Base-by-base conservation (phyloP, 1,284 basidiomycete genomes). In the Ustilago bromivora region DNA sequence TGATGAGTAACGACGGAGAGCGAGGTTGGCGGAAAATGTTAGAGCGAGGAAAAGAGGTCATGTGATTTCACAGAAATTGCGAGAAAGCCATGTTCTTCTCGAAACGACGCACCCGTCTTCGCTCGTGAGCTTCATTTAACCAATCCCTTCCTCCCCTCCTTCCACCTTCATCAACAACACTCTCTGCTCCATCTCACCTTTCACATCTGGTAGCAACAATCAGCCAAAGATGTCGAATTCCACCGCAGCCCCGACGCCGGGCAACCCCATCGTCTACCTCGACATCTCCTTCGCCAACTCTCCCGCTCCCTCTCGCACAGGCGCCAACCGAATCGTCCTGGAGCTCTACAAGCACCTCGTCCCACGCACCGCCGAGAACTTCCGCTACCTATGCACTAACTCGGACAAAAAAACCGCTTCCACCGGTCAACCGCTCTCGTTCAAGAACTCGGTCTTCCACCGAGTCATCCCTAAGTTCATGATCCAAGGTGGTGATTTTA, bases 311-410 rank as follows among this genome's bases (percentile, higher is more conserved):
- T 35, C 78, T 15, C 76, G 94, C 87, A 53, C 76, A 11, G 79
- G 79, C 4, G 83, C 80, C 19, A 86, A 87, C 56, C 82, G 87
- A 19, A 81, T 93, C 67, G 89, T 95, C 76, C 93, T 95, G 73
- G 94, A 96, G 86, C 88, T 96, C 11, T 95, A 90, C 88, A 89
- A 87, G 71, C 92, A 92, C 83, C 88, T 88, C 5, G 91, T 91
- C 4, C 95, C 95, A 9, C 92, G 92, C 87, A 94, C 94, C 6
- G 90, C 89, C 62, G 95, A 96, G 88, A 96, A 96, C 88, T 97
- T 97, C 85, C 91, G 94, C 54, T 92, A 92, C 11, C 88, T 97
- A 66, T 95, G 93, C 85, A 96, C 94, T 0, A 95, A 94, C 13
- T 93, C 95, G 85, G 92, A 91, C 82, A 94, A 94, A 15, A 82